These are phyloP conservation scores for Rhodotorula sp. DNA, from an alignment of 1,284 basidiomycete genomes.

Conservation along the genomic window DNA sequence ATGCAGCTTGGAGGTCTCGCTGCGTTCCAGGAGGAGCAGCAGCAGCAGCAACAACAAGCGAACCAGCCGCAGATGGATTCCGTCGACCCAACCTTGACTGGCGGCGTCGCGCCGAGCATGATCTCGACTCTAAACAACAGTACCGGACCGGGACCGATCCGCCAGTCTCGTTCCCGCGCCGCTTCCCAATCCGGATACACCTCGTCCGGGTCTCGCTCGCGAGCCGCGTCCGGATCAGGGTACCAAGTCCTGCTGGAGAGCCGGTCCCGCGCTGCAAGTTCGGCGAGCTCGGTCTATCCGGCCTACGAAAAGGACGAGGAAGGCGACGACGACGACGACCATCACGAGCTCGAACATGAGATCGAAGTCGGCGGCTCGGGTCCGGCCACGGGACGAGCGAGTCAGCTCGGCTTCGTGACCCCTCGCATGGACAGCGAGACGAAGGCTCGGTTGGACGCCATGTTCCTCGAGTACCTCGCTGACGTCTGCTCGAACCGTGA, in stretches of 20 bases:
- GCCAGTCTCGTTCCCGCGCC: constrained; percentile 36
- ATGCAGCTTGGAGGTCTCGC: neutral
- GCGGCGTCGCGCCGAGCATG: neutral
- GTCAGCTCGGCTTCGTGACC: constrained; percentile 38
- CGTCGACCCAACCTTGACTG: constrained; percentile 19
- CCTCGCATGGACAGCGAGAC: constrained; percentile 61
- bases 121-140: neutral
- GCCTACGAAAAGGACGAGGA: constrained; percentile 37
- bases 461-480: constrained; percentile 88
- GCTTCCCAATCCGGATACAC: constrained; percentile 36
- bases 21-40: constrained; percentile 4
- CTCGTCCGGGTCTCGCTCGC: constrained; percentile 38
- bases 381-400: neutral
- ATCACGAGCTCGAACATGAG: constrained; percentile 27
- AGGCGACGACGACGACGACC: constrained; percentile 29
- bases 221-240: constrained; percentile 39
- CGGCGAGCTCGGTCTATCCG: constrained; percentile 36
- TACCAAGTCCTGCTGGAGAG: constrained; percentile 39
- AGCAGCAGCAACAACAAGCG: neutral
- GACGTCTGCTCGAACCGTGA: constrained; percentile 84
- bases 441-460: constrained; percentile 74
- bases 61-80: constrained; percentile 12
- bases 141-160: constrained; percentile 14
- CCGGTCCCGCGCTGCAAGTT: constrained; percentile 34
- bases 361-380: constrained; percentile 18